phyloP scores from a whole-genome alignment of 2,329 filamentous ascomycete species.

The Calonectria pauciramosa region DNA sequence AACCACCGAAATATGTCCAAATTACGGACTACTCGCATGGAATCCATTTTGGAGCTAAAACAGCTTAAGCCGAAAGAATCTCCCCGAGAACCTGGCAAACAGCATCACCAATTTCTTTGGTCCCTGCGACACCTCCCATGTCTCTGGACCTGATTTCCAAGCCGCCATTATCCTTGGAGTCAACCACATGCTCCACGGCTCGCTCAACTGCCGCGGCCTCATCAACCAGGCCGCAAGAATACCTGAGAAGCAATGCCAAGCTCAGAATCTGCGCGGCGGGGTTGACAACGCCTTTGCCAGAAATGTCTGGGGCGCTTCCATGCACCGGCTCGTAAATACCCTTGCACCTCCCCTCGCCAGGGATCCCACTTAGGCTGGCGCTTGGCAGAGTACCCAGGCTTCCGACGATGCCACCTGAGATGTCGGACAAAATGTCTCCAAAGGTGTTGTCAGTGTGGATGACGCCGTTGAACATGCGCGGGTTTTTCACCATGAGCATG shows the following conservation, averaged over 20 bases:
- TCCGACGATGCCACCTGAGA: slow-evolving; percentile 60
- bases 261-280: slow-evolving; percentile 80
- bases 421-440: slow-evolving; percentile 62
- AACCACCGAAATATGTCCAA: background rate
- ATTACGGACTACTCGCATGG: background rate
- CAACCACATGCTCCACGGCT: slow-evolving; percentile 74
- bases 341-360: slow-evolving; percentile 61
- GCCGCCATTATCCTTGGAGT: slow-evolving; percentile 58
- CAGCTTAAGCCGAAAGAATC: background rate
- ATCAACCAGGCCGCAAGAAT: slow-evolving; percentile 73
- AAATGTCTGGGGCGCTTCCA: slow-evolving; percentile 80
- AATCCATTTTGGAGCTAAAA: background rate
- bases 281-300: slow-evolving; percentile 79
- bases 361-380: slow-evolving; percentile 59
- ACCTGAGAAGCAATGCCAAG: slow-evolving; percentile 81
- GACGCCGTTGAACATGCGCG: slow-evolving; percentile 61
- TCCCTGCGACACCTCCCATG: slow-evolving; percentile 74
- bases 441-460: slow-evolving; percentile 64
- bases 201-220: slow-evolving; percentile 75
- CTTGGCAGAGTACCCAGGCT: slow-evolving; percentile 61
- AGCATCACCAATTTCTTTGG: slow-evolving; percentile 77
- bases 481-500: slow-evolving; percentile 62
- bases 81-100: slow-evolving; percentile 35
- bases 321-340: slow-evolving; percentile 86
- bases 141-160: slow-evolving; percentile 73